Conservation (phyloP, 306 rosid species). For the Cucumis hystrix region DNA sequence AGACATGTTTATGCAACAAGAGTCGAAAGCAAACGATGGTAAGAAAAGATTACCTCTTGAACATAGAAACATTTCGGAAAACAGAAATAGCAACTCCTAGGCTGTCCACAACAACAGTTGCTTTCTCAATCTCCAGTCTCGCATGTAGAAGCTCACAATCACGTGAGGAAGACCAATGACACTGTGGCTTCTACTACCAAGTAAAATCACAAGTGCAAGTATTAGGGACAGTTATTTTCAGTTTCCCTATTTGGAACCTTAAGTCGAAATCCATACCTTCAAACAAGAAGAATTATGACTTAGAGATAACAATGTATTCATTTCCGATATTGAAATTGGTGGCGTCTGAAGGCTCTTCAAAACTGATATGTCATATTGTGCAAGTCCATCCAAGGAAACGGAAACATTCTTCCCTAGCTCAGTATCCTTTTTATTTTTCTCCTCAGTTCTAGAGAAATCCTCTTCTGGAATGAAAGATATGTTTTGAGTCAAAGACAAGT, state of each 20-base stretch:
- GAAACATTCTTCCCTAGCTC: slow-evolving; percentile 10
- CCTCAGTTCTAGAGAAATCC: slow-evolving; percentile 12
- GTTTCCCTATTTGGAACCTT: slow-evolving; percentile 15
- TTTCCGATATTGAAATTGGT: slow-evolving; percentile 28
- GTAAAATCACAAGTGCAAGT: slow-evolving; percentile 17
- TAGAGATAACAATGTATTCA: slow-evolving; percentile 37
- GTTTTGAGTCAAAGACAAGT: background rate
- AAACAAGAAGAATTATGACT: slow-evolving; percentile 23
- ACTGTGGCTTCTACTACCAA: slow-evolving; percentile 39
- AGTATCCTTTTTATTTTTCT: slow-evolving; percentile 8
- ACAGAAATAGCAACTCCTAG: slow-evolving; percentile 44
- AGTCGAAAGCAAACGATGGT: background rate
- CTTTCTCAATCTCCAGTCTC: slow-evolving; percentile 48
- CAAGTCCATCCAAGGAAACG: slow-evolving; percentile 3
- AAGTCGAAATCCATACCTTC: slow-evolving; percentile 33
- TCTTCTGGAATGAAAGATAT: slow-evolving; percentile 4
- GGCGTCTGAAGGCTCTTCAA: slow-evolving; percentile 21
- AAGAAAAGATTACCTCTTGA: slow-evolving; percentile 39
- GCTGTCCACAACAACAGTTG: slow-evolving; percentile 22
- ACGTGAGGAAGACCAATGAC: slow-evolving; percentile 31
- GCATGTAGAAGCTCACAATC: slow-evolving; percentile 60
- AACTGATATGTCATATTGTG: slow-evolving; percentile 12
- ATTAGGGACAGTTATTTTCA: slow-evolving; percentile 9
- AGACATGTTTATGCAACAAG: background rate
- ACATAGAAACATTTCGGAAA: slow-evolving; percentile 51